Evolutionary conservation across 2,329 filamentous ascomycete species (phyloP).

Genomic region (Aspergillus neoniger): DNA sequence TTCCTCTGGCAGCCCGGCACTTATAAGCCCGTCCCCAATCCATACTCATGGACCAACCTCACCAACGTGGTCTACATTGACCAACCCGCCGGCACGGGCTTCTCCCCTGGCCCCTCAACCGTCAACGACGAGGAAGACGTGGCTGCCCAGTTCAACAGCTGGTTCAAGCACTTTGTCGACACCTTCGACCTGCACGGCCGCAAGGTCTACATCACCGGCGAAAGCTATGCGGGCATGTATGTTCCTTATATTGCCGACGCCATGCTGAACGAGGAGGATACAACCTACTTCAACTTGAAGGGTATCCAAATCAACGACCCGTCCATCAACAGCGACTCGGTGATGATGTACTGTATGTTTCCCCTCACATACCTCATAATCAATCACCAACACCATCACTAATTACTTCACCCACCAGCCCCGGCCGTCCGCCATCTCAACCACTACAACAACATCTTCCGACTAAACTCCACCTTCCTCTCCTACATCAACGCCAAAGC

Average conservation of each 20-base stretch:
- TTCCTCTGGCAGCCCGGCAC: slow-evolving; percentile 72
- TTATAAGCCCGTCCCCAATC: slow-evolving; percentile 63
- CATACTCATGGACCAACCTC: slow-evolving; percentile 70
- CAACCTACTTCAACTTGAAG: slow-evolving; percentile 66
- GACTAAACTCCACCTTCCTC: slow-evolving; percentile 45
- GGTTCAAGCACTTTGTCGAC: slow-evolving; percentile 74
- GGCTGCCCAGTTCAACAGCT: slow-evolving; percentile 71
- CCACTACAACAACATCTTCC: slow-evolving; percentile 43
- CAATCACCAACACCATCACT: neutral
- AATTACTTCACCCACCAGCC: slow-evolving; percentile 22
- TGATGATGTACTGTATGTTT: slow-evolving; percentile 50
- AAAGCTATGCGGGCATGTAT: slow-evolving; percentile 69
- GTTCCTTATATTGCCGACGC: slow-evolving; percentile 72
- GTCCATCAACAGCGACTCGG: slow-evolving; percentile 55
- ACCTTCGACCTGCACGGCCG: slow-evolving; percentile 67
- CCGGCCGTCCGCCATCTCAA: slow-evolving; percentile 46
- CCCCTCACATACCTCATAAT: slow-evolving; percentile 6
- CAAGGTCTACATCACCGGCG: slow-evolving; percentile 73
- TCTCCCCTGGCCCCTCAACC: slow-evolving; percentile 64
- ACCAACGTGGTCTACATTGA: slow-evolving; percentile 69
- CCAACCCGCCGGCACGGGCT: slow-evolving; percentile 62
- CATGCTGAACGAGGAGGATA: slow-evolving; percentile 70
- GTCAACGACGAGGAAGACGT: slow-evolving; percentile 68
- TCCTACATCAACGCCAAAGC: slow-evolving; percentile 41
- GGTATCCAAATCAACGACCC: slow-evolving; percentile 75